phyloP scores from a whole-genome alignment of 176 grass and related monocot genomes.

The Puccinellia tenuiflora region DNA sequence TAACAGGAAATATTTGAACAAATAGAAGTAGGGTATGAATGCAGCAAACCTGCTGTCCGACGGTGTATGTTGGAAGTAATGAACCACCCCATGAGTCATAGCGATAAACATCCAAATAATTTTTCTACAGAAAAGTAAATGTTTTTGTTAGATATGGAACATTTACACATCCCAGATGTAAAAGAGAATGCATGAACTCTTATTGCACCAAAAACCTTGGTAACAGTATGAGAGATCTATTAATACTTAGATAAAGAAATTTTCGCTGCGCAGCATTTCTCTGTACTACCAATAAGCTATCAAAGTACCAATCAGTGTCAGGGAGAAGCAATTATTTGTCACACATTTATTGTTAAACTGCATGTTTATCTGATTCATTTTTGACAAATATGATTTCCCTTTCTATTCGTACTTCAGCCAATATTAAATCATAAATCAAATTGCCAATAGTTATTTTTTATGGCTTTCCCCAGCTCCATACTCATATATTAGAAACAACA shows the following conservation, averaged over 20 bases:
- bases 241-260: not conserved
- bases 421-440: not conserved
- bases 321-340: not conserved
- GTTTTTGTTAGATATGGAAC: not conserved
- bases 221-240: not conserved
- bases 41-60: constrained; percentile 72
- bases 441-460: not conserved
- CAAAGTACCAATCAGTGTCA: constrained; percentile 1
- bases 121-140: constrained; percentile 62
- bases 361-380: constrained; percentile 3
- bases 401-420: constrained; percentile 1
- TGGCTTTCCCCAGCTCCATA: not conserved
- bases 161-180: not conserved
- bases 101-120: constrained; percentile 92
- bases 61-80: constrained; percentile 84
- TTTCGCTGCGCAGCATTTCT: constrained; percentile 1
- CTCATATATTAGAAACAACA: constrained; percentile 4
- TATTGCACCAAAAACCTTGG: constrained; percentile 2
- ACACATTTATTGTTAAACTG: not conserved
- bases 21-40: not conserved
- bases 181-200: constrained; percentile 4
- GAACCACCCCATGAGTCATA: constrained; percentile 95
- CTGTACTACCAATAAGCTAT: not conserved
- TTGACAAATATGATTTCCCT: not conserved
- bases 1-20: not conserved